Conservation (phyloP, 257 asterid genomes). For the Capsicum pubescens region DNA sequence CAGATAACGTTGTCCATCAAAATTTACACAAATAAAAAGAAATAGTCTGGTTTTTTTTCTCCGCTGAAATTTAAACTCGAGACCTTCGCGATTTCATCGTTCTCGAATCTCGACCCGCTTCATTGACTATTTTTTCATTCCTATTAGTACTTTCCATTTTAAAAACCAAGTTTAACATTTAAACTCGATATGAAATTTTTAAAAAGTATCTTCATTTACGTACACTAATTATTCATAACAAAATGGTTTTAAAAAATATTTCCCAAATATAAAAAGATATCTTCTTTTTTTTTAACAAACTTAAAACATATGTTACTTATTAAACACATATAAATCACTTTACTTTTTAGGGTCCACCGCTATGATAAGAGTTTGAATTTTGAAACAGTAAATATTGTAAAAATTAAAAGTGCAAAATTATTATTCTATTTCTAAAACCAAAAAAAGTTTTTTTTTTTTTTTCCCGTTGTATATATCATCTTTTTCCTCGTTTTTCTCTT, state of each 20-base stretch:
- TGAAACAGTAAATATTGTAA: neutral
- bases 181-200: neutral
- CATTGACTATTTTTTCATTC: neutral
- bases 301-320: too few species aligned
- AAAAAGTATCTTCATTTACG: neutral
- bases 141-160: neutral
- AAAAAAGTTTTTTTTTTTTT: neutral
- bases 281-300: too few species aligned
- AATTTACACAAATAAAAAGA: neutral
- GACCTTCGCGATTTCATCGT: neutral
- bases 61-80: neutral
- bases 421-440: neutral
- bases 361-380: neutral
- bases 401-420: constrained; percentile 6
- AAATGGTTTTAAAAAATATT: too few species aligned
- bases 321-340: neutral
- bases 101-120: neutral
- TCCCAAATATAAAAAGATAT: too few species aligned
- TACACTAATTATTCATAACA: too few species aligned
- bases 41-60: neutral
- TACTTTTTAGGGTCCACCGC: neutral
- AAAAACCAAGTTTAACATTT: neutral
- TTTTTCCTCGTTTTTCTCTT: constrained; percentile 4
- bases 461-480: constrained; percentile 17
- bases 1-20: neutral